A percentile compares a stretch with the other conserved stretches of the same genome.
These are phyloP conservation scores for Nicotiana undulata DNA, from an alignment of 257 asterid genomes.

Conservation along the genomic window DNA sequence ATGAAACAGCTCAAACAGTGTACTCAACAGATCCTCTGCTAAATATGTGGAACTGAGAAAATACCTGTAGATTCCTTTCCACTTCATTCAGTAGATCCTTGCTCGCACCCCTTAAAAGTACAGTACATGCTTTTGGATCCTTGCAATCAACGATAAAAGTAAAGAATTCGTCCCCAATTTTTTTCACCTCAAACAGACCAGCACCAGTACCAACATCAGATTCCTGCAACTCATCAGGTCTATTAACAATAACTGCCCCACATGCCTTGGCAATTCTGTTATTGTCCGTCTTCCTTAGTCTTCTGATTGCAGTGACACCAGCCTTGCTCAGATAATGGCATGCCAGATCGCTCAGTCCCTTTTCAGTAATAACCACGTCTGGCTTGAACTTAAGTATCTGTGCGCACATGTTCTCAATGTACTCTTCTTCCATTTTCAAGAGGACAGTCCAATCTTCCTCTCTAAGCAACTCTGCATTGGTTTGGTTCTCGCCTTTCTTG, in stretches of 20 bases:
- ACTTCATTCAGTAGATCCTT: constrained; percentile 97
- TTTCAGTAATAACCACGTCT: constrained; percentile 80
- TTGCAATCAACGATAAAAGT: constrained; percentile 79
- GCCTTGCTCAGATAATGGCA: constrained; percentile 89
- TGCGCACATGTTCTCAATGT: constrained; percentile 65
- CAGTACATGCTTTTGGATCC: constrained; percentile 93
- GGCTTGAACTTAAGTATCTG: constrained; percentile 82
- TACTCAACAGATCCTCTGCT: not conserved
- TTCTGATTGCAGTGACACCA: constrained; percentile 94
- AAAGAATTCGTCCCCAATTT: constrained; percentile 91
- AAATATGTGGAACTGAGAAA: not conserved
- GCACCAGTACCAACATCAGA: constrained; percentile 96
- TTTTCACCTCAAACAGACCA: constrained; percentile 85
- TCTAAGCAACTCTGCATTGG: constrained; percentile 83
- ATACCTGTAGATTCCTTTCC: constrained; percentile 92
- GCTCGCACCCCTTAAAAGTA: constrained; percentile 95
- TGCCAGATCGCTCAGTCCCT: constrained; percentile 89
- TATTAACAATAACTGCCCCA: constrained; percentile 91
- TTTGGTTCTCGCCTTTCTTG: constrained; percentile 98
- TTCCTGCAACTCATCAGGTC: constrained; percentile 96
- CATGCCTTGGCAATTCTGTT: constrained; percentile 95
- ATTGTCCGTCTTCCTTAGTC: constrained; percentile 82
- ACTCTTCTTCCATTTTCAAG: constrained; percentile 93
- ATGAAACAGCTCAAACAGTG: not conserved
- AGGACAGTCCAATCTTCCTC: constrained; percentile 95